Base-by-base conservation (phyloP, 495 filamentous ascomycete species). In the Penicillium herquei region DNA sequence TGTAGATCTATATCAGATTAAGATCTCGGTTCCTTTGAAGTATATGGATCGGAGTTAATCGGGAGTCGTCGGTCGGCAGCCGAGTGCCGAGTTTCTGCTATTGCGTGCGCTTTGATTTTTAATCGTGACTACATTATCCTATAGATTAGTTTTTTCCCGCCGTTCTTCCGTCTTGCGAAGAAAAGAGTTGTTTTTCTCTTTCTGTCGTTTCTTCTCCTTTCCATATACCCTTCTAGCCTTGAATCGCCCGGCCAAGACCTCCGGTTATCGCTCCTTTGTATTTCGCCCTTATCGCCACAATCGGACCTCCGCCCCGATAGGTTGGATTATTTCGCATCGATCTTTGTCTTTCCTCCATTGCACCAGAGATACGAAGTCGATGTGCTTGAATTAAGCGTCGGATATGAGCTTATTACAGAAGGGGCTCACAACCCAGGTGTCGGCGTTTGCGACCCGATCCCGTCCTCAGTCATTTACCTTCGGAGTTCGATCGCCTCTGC, bases 331-430 rank as follows among this genome's bases (percentile, higher is more conserved):
- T 35, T 39, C n/a, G 16, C 42, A 9, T 30, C 13, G 31, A 14
- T 4, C 26, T 37, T 55, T 18, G 32, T 18, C 40, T 31, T 13
- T 39, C 13, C 7, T 11, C 11, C 35, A 6, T 39, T 30, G 17
- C 9, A 17, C 49, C 18, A 26, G 21, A 26, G 21, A 26, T 26
- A 26, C 14, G 17, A 14, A 32, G 49, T 54, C 39, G 14, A 63
- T 54, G 53, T n/a, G 49, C 34, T 14, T 42, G 31, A 18, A 18
- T 9, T 47, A 55, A 44, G 55, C 11, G 13, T 53, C 32, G 47
- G 62, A 58, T 31, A 68, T 68, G 65, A 56, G 31, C 44, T 49
- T 57, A 43, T 54, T 58, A 16, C 62, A 62, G 11, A 62, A 49
- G 49, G 52, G 56, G 16, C 62, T 65, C 39, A n/a, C 46, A 16